Base-by-base conservation (phyloP, 2,329 filamentous ascomycete genomes). In the Talaromyces sp. region DNA sequence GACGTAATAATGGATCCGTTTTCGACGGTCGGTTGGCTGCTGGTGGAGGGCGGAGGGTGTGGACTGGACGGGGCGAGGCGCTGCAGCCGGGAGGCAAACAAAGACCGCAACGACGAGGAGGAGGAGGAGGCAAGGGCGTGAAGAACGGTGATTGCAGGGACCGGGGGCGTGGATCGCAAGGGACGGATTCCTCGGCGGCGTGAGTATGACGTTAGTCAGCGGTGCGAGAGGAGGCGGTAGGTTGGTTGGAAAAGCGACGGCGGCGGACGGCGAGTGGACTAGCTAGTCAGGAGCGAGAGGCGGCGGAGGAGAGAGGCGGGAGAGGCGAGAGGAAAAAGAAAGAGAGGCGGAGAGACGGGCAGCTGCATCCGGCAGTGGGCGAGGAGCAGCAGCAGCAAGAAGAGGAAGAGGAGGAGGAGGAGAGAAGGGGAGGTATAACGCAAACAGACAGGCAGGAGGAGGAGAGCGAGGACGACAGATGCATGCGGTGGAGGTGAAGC, bases 1-100 rank as follows among this genome's bases (percentile, higher is more conserved):
- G 59, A 61, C 59, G 59, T 58, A 61, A 61, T 61, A 55, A 46
- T 46, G 43, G 43, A 46, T 21, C 49, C 59, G 59, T 61, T 56
- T 56, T 52, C 59, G 53, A 27, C 41, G 41, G 53, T 58, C 51
- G 59, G 14, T 54, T 61, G 55, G 55, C 29, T 31, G 55, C 24
- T 50, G 55, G 55, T 38, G 35, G 49, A 55, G 21, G 19, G 19
- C 14, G 43, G 41, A n/a, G n/a, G n/a, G n/a, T n/a, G 41, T 46
- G 41, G 41, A 19, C n/a, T 26, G 49, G 49, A 8, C 26, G 49
- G 14, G 19, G 14, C 19, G 46, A 24, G 46, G 46, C 51, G 53
- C 49, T 54, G 59, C 46, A 61, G 43, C 31, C 56, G 55, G 59
- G 59, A 57, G 55, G 38, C 49, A 49, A 43, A 60, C 50, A 55